Conservation (phyloP, 805 yeast species). For the Blastobotrys chiropterorum region DNA sequence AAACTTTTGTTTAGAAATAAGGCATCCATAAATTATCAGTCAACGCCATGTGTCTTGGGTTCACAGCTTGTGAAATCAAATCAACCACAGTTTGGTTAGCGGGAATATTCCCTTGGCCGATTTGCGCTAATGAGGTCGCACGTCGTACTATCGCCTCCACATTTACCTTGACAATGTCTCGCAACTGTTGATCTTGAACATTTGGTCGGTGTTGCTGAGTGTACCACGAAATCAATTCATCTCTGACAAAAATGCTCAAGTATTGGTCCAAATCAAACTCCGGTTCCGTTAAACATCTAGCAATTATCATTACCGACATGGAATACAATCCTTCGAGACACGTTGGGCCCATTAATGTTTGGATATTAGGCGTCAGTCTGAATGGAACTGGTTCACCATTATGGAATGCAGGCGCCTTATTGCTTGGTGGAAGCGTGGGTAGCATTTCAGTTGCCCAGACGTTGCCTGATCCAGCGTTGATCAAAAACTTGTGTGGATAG, state of each 20-base stretch:
- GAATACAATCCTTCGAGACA: conserved; percentile 88
- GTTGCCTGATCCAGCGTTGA: conserved; percentile 74
- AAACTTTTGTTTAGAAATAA: conserved; percentile 46
- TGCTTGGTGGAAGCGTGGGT: conserved; percentile 46
- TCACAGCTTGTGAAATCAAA: conserved; percentile 88
- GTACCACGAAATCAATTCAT: conserved; percentile 92
- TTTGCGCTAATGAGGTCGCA: conserved; percentile 69
- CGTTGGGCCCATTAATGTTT: conserved; percentile 88
- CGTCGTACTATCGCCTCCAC: conserved; percentile 80
- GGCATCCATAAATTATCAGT: conserved; percentile 96
- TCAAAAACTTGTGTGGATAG: conserved; percentile 87
- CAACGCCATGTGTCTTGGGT: conserved; percentile 86
- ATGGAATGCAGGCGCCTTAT: conserved; percentile 76
- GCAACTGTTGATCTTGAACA: conserved; percentile 74
- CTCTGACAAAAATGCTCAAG: conserved; percentile 89
- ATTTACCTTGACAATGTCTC: conserved; percentile 82
- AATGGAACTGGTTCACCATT: conserved; percentile 93
- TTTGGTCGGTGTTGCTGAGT: conserved; percentile 74
- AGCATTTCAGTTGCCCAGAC: conserved; percentile 95
- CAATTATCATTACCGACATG: conserved; percentile 75
- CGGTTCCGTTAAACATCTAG: conserved; percentile 83
- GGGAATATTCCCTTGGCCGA: conserved; percentile 51
- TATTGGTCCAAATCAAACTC: conserved; percentile 89
- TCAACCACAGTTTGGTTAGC: conserved; percentile 89
- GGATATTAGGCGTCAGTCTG: conserved; percentile 93